phyloP scores from a whole-genome alignment of 2,329 filamentous ascomycete genomes.

The Colletotrichum sp. region DNA sequence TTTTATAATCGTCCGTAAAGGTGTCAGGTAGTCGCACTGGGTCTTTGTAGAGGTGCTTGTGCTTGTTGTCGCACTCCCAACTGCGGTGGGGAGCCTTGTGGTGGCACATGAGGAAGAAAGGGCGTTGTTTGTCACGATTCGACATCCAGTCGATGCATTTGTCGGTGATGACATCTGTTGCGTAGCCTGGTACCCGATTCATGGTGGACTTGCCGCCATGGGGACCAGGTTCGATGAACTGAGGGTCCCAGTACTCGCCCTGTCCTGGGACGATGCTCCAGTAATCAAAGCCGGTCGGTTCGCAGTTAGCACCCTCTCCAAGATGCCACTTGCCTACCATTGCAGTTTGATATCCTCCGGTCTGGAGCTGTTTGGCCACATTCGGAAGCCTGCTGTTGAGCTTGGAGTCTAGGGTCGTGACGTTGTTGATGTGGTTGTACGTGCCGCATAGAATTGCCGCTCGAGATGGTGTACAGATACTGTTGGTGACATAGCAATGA shows the following conservation, averaged over 20 bases:
- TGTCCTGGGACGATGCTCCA: constrained; percentile 57
- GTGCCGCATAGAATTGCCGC: constrained; percentile 55
- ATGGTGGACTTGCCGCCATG: constrained; percentile 24
- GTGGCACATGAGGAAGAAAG: constrained; percentile 62
- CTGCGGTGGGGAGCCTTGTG: constrained; percentile 60
- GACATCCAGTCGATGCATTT: constrained; percentile 49
- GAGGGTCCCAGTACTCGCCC: constrained; percentile 56
- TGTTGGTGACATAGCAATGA: constrained; percentile 60
- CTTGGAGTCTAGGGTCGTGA: constrained; percentile 52
- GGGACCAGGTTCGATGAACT: constrained; percentile 46
- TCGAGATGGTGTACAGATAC: constrained; percentile 56
- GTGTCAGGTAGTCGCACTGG: constrained; percentile 53
- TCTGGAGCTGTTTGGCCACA: constrained; percentile 53
- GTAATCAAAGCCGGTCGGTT: constrained; percentile 56
- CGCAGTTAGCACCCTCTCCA: constrained; percentile 49
- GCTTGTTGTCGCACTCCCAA: constrained; percentile 56
- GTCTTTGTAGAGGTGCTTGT: constrained; percentile 53
- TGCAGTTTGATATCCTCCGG: constrained; percentile 52
- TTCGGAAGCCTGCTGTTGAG: constrained; percentile 57
- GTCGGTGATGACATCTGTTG: constrained; percentile 57
- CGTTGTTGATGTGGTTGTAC: constrained; percentile 58
- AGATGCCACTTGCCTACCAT: constrained; percentile 62
- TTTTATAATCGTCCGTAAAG: constrained; percentile 59
- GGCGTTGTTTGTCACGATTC: constrained; percentile 35
- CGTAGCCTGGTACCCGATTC: constrained; percentile 45